Evolutionary conservation across 2,329 filamentous ascomycete species (phyloP), one percentile per base, ranked within the genome.

Genomic region (Fusarium sp.): DNA sequence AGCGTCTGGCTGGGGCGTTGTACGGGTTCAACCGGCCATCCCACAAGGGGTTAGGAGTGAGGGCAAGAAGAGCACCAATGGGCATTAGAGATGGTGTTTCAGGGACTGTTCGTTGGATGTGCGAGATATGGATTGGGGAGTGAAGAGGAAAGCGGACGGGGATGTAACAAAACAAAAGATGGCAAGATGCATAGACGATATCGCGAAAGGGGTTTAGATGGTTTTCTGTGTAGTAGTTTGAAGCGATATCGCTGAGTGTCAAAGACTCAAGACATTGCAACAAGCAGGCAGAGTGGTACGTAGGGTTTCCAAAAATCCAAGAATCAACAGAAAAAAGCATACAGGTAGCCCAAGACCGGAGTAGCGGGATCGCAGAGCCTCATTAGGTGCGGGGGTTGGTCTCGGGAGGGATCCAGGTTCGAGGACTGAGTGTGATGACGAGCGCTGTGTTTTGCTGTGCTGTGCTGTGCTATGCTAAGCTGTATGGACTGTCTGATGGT

Each of bases 361-460:
- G 25, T 11, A 50, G 18, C n/a, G 50, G 31, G 13, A 25, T 36
- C 34, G 64, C 42, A 31, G 36, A 53, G 42, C 42, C 55, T 33
- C 42, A 57, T 56, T 6, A 20, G 40, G 31, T 38, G 42, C 25
- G 42, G 44, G 46, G 34, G n/a, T 38, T 68, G 38, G 40, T 42
- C 20, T 36, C 25, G 27, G 51, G 67, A 70, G 63, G 66, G 58
- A 69, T 63, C 62, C 54, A 29, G 38, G 63, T 27, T 57, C 31
- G 44, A 57, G 34, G 25, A 49, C 46, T 7, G 31, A 34, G 29
- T 20, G 44, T 31, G 67, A 58, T 70, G 29, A 56, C 63, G 38
- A 64, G 51, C 63, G 33, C 56, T 18, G 44, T 27, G 36, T 16
- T 68, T 49, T 62, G 44, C 49, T 46, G 49, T 42, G 38, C 2